Evolutionary conservation across 208 protist species (phyloP).

Genomic region (Tritrichomonas foetus): DNA sequence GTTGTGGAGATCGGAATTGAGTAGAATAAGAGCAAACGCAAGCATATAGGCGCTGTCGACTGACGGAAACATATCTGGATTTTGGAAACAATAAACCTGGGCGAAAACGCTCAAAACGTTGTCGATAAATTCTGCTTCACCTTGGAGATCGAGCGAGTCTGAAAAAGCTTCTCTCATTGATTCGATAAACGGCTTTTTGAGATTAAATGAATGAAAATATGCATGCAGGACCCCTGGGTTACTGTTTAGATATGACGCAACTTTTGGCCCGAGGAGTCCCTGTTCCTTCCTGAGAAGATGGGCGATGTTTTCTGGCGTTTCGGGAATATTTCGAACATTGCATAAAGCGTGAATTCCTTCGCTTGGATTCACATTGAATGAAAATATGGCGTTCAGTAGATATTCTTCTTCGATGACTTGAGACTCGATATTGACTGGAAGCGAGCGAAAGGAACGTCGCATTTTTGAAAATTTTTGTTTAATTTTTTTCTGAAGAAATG

Average conservation of each 20-base stretch:
- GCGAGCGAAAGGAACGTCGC: too few relatives aligned
- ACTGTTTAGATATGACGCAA: background rate
- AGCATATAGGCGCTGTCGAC: constrained; percentile 52
- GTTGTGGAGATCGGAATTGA: constrained; percentile 59
- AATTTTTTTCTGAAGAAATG: too few relatives aligned
- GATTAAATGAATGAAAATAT: background rate
- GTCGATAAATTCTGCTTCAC: constrained; percentile 59
- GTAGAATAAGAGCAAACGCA: constrained; percentile 59
- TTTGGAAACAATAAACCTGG: constrained; percentile 47
- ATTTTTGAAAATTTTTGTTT: too few relatives aligned
- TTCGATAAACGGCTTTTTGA: background rate
- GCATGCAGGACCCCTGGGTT: background rate
- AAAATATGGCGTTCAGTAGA: background rate
- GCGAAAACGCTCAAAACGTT: constrained; percentile 57
- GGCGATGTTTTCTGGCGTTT: background rate
- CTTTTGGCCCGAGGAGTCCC: background rate
- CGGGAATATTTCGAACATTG: background rate
- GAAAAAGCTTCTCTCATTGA: background rate
- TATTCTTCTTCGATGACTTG: background rate
- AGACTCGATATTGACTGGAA: too few relatives aligned
- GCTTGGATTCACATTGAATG: background rate
- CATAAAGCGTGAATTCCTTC: background rate
- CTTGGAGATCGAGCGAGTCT: constrained; percentile 42
- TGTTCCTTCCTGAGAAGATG: background rate
- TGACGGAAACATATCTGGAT: constrained; percentile 34